A percentile compares a stretch with the other conserved stretches of the same genome.
Evolutionary conservation across 2,329 filamentous ascomycete species (phyloP).

Genomic region (Alternaria brassicae): DNA sequence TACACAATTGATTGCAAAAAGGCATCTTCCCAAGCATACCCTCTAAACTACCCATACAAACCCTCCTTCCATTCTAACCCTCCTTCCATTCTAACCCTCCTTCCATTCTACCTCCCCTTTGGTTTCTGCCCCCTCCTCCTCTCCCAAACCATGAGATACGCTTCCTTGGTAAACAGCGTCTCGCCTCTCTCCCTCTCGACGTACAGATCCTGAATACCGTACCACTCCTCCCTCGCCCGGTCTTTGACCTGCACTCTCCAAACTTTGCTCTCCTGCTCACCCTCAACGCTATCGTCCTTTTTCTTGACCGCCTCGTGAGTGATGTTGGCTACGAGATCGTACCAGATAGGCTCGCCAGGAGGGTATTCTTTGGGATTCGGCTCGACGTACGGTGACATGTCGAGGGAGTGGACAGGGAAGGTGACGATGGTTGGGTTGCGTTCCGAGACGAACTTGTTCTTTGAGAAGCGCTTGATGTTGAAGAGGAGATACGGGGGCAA

Average conservation of each 20-base stretch:
- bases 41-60: not conserved
- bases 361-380: conserved; percentile 76
- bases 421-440: conserved; percentile 98
- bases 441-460: conserved; percentile 95
- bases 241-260: conserved; percentile 94
- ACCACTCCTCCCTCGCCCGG: conserved; percentile 83
- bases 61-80: not conserved
- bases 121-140: conserved; percentile 63
- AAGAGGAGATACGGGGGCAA: conserved; percentile 90
- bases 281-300: conserved; percentile 82
- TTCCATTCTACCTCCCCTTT: not conserved
- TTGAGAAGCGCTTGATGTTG: conserved; percentile 95
- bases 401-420: conserved; percentile 83
- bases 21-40: not conserved
- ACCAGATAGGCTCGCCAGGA: conserved; percentile 83
- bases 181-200: conserved; percentile 90
- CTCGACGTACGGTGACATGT: conserved; percentile 90
- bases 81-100: too few species aligned
- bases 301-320: conserved; percentile 82
- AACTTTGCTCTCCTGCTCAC: conserved; percentile 88
- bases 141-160: conserved; percentile 97
- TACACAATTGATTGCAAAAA: not conserved
- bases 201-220: conserved; percentile 91
- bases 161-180: conserved; percentile 89
- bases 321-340: conserved; percentile 95